Percentiles rank a stretch among this genome's conserved stretches.
Evolutionary conservation across 495 filamentous ascomycete genomes (phyloP).

Genomic region (Clavariopsis aquatica): DNA sequence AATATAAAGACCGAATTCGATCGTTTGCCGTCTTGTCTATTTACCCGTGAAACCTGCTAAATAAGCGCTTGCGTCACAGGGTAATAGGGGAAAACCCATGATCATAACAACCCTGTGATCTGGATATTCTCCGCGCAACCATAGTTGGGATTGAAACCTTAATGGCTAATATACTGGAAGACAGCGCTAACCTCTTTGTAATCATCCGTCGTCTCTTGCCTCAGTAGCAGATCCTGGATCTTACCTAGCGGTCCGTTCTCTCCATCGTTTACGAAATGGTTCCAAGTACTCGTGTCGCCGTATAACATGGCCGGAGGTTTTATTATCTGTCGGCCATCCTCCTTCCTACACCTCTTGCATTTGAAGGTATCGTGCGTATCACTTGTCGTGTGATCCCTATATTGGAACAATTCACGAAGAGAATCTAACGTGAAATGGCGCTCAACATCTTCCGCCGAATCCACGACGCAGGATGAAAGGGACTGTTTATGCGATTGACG

Average conservation of each 20-base stretch:
- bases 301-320: conserved; percentile 95
- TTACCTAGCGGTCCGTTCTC: conserved; percentile 65
- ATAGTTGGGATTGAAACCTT: conserved; percentile 20
- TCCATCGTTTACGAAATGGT: conserved; percentile 85
- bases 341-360: conserved; percentile 89
- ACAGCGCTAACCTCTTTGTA: conserved; percentile 78
- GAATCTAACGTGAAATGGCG: conserved; percentile 90
- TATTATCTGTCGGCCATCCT: conserved; percentile 74
- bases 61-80: neutral
- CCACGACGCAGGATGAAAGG: conserved; percentile 94
- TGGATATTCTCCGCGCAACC: neutral
- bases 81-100: neutral
- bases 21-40: neutral
- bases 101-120: neutral
- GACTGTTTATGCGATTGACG: conserved; percentile 97
- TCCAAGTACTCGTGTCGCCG: conserved; percentile 98
- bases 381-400: conserved; percentile 75
- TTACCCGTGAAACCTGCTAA: neutral
- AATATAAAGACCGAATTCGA: neutral
- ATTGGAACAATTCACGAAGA: conserved; percentile 90
- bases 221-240: conserved; percentile 89
- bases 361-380: conserved; percentile 99
- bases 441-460: conserved; percentile 94
- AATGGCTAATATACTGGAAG: conserved; percentile 99
- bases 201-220: conserved; percentile 75